Evolutionary conservation across 2,329 filamentous ascomycete species (phyloP).

Genomic region (Fusarium compactum): DNA sequence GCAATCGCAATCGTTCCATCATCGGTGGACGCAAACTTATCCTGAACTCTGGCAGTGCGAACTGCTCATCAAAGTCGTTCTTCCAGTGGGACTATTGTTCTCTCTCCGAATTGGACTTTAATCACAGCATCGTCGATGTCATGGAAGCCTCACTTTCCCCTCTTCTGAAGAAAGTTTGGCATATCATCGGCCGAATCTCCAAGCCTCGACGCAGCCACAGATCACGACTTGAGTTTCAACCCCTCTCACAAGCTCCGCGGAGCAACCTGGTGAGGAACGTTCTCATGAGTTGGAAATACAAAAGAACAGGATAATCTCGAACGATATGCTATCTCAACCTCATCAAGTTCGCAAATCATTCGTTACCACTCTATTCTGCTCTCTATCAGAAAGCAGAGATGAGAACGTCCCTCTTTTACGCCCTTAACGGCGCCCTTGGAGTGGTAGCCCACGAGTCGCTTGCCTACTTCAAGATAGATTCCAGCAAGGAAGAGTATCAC

Average conservation of each 20-base stretch:
- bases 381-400: conserved; percentile 33
- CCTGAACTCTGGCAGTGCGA: neutral
- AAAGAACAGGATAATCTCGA: conserved; percentile 30
- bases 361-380: conserved; percentile 32
- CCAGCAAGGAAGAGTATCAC: conserved; percentile 17
- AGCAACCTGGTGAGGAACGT: neutral
- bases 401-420: conserved; percentile 44
- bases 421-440: conserved; percentile 44
- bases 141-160: neutral
- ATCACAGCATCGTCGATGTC: conserved; percentile 17
- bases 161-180: conserved; percentile 14
- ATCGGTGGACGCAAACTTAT: neutral
- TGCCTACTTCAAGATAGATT: conserved; percentile 37
- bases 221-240: conserved; percentile 8
- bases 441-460: conserved; percentile 42
- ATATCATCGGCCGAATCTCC: conserved; percentile 7
- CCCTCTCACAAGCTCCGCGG: neutral
- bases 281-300: conserved; percentile 11
- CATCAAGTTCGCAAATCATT: conserved; percentile 36
- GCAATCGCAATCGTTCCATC: neutral
- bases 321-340: conserved; percentile 15
- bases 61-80: neutral
- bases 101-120: neutral
- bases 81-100: neutral
- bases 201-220: conserved; percentile 13